Conservation (phyloP, 2,329 filamentous ascomycete genomes). For the Ceratocystis diversiconidia region DNA sequence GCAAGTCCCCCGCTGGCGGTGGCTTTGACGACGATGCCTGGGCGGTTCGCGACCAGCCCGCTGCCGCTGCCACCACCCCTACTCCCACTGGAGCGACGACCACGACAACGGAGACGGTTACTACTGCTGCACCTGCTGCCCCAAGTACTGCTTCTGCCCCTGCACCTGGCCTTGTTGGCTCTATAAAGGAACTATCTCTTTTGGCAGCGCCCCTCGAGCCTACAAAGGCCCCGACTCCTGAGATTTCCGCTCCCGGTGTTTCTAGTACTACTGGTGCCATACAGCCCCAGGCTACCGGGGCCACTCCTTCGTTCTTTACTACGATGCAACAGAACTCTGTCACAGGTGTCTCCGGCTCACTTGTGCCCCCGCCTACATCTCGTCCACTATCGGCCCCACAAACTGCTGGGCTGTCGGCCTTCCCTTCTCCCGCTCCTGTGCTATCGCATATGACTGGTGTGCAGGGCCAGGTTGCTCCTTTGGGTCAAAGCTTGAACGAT, state of each 20-base stretch:
- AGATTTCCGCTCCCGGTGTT: conserved; percentile 17
- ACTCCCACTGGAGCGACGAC: not conserved
- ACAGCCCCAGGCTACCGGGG: conserved; percentile 36
- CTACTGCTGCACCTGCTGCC: conserved; percentile 24
- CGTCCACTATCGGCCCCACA: conserved; percentile 79
- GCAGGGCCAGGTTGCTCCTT: conserved; percentile 50
- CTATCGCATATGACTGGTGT: conserved; percentile 74
- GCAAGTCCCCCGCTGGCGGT: conserved; percentile 25
- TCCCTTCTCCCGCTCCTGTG: conserved; percentile 53
- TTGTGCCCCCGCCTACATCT: conserved; percentile 57
- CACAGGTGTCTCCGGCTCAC: conserved; percentile 31
- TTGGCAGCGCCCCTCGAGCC: conserved; percentile 40
- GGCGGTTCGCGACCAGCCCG: conserved; percentile 58
- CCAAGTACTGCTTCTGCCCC: conserved; percentile 19
- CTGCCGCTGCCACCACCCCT: not conserved
- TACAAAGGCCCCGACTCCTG: conserved; percentile 28
- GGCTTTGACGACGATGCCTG: conserved; percentile 96
- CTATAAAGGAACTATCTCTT: conserved; percentile 45
- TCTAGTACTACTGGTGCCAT: conserved; percentile 24
- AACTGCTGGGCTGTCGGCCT: conserved; percentile 58
- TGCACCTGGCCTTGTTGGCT: conserved; percentile 37
- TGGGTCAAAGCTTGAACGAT: conserved; percentile 64
- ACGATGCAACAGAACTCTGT: conserved; percentile 21
- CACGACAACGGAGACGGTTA: conserved; percentile 14
- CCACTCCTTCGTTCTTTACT: conserved; percentile 45